phyloP scores from a whole-genome alignment of 768 basidiomycete genomes.

The Suillus luteus region DNA sequence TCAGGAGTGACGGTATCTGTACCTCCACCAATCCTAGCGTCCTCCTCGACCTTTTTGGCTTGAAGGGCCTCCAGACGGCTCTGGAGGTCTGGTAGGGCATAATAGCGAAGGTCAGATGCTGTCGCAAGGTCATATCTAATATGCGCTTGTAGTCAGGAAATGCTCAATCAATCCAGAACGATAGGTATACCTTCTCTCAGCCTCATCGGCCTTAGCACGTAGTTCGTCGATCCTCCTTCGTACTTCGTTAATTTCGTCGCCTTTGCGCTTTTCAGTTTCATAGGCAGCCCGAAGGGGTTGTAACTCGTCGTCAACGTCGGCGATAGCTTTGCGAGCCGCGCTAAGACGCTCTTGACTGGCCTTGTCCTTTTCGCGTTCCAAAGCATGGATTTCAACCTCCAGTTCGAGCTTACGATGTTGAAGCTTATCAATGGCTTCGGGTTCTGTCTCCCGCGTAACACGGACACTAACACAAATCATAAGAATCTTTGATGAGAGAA shows the following conservation, averaged over 20 bases:
- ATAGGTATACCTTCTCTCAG: conserved; percentile 71
- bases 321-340: conserved; percentile 72
- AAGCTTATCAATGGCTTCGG: conserved; percentile 90
- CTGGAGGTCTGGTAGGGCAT: conserved; percentile 88
- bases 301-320: conserved; percentile 83
- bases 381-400: conserved; percentile 92
- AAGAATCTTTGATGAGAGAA: neutral
- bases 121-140: conserved; percentile 67
- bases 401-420: conserved; percentile 88
- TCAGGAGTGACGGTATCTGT: conserved; percentile 80
- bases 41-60: conserved; percentile 73
- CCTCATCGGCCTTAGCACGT: conserved; percentile 89
- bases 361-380: conserved; percentile 89
- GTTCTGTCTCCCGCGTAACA: conserved; percentile 91
- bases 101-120: conserved; percentile 88
- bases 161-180: neutral
- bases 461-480: conserved; percentile 57
- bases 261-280: conserved; percentile 81
- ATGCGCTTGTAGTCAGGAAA: conserved; percentile 19
- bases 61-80: conserved; percentile 68
- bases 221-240: conserved; percentile 88
- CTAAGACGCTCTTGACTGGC: conserved; percentile 84
- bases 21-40: conserved; percentile 49
- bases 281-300: conserved; percentile 82
- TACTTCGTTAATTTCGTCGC: conserved; percentile 76